A percentile compares a stretch with the other conserved stretches of the same genome.
phyloP scores from a whole-genome alignment of 371 early-diverging fungal genomes.

The Phascolomyces articulosus region DNA sequence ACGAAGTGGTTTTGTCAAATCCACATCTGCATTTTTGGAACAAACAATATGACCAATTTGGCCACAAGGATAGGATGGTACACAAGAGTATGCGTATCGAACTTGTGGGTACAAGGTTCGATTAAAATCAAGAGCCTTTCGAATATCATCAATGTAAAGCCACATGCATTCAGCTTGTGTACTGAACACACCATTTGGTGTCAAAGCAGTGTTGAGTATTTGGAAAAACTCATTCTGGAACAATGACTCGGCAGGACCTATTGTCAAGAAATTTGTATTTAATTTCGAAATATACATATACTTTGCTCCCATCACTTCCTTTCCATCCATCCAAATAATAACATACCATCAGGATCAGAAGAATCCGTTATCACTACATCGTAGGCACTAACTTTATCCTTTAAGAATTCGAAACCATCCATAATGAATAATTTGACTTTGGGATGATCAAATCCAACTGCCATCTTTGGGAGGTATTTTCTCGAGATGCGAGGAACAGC shows the following conservation, averaged over 20 bases:
- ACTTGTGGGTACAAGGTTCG: constrained; percentile 85
- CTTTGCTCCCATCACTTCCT: not conserved
- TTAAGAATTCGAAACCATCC: constrained; percentile 93
- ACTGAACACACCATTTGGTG: constrained; percentile 88
- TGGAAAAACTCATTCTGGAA: constrained; percentile 91
- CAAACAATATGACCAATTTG: constrained; percentile 95
- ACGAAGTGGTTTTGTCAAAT: constrained; percentile 81
- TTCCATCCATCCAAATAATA: not conserved
- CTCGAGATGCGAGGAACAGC: constrained; percentile 91
- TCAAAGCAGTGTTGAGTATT: constrained; percentile 88
- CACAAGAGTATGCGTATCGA: constrained; percentile 90
- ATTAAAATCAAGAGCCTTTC: constrained; percentile 79
- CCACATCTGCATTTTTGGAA: constrained; percentile 75
- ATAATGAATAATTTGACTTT: constrained; percentile 94
- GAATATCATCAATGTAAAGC: constrained; percentile 93
- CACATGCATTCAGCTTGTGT: constrained; percentile 99
- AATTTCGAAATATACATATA: too few species aligned
- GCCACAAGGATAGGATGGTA: constrained; percentile 97
- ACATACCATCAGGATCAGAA: constrained; percentile 92
- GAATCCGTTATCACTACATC: constrained; percentile 98
- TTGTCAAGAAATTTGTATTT: too few species aligned
- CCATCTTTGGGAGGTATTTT: constrained; percentile 91
- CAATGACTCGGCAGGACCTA: constrained; percentile 92
- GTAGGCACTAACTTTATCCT: constrained; percentile 82
- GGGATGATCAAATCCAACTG: constrained; percentile 92